Conservation (phyloP, 305 asterid genomes). For the Rubia peregrina region DNA sequence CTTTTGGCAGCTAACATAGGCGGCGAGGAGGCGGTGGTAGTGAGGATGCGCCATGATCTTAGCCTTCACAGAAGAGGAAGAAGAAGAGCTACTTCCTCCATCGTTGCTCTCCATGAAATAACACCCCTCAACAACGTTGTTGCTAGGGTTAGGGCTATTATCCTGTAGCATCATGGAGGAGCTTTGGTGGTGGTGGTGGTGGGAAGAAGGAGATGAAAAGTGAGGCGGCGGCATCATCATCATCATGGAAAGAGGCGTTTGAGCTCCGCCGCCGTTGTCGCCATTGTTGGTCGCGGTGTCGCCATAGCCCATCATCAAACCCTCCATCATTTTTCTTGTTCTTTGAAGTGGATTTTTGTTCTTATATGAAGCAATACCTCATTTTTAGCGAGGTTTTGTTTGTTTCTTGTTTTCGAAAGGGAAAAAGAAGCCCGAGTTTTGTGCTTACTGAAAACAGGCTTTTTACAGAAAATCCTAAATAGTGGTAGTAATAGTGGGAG, state of each 20-base stretch:
- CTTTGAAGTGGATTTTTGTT: neutral
- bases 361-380: neutral
- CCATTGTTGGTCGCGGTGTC: constrained; percentile 22
- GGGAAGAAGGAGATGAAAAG: constrained; percentile 24
- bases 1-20: constrained; percentile 85
- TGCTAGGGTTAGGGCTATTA: constrained; percentile 15
- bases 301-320: constrained; percentile 55
- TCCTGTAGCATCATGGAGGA: constrained; percentile 30
- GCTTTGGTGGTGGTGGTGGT: constrained; percentile 17
- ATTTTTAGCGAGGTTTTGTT: neutral
- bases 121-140: constrained; percentile 29
- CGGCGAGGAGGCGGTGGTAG: constrained; percentile 76
- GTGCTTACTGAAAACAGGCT: constrained; percentile 67
- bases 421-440: constrained; percentile 79
- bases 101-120: constrained; percentile 49
- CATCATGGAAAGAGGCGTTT: constrained; percentile 42
- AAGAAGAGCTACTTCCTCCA: constrained; percentile 8
- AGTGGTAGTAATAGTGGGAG: constrained; percentile 31
- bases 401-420: constrained; percentile 8
- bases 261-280: constrained; percentile 25
- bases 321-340: constrained; percentile 28
- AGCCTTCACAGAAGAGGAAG: constrained; percentile 40
- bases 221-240: constrained; percentile 53
- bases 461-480: constrained; percentile 64
- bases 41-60: constrained; percentile 95